Evolutionary conservation across 805 yeast genomes (phyloP), one percentile per base, ranked within the genome.

Genomic region (Zygotorulaspora florentina): DNA sequence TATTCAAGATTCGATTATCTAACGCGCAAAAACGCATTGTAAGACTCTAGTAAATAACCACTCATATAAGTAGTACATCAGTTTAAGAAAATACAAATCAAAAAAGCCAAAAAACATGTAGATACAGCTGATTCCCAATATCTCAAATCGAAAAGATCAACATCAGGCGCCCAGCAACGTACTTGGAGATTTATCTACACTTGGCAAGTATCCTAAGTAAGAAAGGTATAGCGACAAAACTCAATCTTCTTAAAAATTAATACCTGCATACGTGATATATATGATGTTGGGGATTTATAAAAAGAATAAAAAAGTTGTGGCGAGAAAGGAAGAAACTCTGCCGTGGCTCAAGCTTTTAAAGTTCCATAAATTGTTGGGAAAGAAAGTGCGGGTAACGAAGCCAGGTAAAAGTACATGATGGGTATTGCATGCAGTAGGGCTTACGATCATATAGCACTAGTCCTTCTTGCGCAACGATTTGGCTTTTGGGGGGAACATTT

Each of bases 1-100:
- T 93, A 87, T 65, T 87, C 96, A 35, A 77, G 98, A 60, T 93
- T 93, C 64, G 98, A 90, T 66, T 89, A 90, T 63, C 73, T 90
- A 50, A 90, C 97, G 3, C 71, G 87, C 55, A 83, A 84, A 61
- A 84, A 84, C 48, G 75, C 74, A 10, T 46, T 70, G 39, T 70
- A 54, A 44, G 12, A n/a, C 37, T 6, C n/a, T 10, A 17, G 10
- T 23, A 20, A n/a, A 23, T n/a, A 12, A 31, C 15, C 33, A 29
- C n/a, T 29, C n/a, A 9, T 29, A 29, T 8, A n/a, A 20, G 8
- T 23, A 8, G 20, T 34, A 11, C 8, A 16, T 11, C 10, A 5
- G 33, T 3, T 12, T 9, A 33, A 16, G n/a, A 33, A 16, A 8
- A 3, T 13, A n/a, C 16, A 33, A 33, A 13, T 20, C 20, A 20